These are phyloP conservation scores for Durusdinium trenchii DNA, from an alignment of 73 alveolate genomes.

Conservation along the genomic window DNA sequence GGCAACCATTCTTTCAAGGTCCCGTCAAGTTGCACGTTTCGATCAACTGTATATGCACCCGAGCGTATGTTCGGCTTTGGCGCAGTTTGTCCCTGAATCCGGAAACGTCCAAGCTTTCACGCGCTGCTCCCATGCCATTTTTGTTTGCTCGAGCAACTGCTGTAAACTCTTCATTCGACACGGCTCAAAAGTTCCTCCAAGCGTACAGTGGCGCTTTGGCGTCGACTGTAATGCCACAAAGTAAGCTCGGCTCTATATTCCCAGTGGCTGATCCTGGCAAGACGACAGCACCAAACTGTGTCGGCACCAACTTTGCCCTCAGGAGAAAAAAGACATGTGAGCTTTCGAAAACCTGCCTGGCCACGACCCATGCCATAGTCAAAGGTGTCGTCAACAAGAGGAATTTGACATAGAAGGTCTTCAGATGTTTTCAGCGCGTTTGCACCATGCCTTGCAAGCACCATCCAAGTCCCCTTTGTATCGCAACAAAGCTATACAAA, in stretches of 20 bases:
- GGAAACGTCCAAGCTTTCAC: neutral
- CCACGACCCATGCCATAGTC: neutral
- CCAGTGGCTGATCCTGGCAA: neutral
- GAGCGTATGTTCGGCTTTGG: neutral
- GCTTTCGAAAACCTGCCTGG: neutral
- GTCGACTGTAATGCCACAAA: neutral
- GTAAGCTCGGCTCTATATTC: neutral
- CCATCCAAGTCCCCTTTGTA: neutral
- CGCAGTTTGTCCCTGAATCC: neutral
- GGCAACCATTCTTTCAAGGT: neutral
- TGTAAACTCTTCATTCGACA: neutral
- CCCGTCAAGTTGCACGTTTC: neutral
- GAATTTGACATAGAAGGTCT: neutral
- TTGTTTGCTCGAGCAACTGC: too few species aligned
- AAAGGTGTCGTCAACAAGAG: neutral
- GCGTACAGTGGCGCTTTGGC: neutral
- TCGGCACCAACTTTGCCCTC: neutral
- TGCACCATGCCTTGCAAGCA: neutral
- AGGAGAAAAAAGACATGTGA: neutral
- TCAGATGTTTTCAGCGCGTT: neutral
- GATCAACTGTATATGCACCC: neutral
- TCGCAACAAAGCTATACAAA: neutral
- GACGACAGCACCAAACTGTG: neutral
- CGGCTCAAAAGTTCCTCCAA: neutral
- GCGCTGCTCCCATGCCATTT: neutral